Percentiles rank a stretch among this genome's conserved stretches.
Conservation (phyloP, 169 alveolate species). For the Babesia ovis region DNA sequence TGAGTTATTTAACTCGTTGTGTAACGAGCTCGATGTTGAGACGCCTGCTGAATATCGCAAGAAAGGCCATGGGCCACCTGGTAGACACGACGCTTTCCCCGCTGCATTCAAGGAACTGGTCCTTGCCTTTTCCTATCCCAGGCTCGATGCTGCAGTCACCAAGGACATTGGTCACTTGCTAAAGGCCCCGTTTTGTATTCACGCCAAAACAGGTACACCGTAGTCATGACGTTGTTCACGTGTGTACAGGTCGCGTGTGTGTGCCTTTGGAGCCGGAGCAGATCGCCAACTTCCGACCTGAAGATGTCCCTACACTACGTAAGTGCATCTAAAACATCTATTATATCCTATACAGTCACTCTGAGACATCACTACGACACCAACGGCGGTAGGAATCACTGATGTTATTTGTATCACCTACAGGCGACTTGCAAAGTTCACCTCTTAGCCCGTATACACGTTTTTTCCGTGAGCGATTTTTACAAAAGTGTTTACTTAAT, state of each 20-base stretch:
- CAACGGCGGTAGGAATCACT: conserved; percentile 16
- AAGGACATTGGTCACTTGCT: conserved; percentile 87
- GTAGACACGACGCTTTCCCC: conserved; percentile 35
- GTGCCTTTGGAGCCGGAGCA: conserved; percentile 77
- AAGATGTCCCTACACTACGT: conserved; percentile 82
- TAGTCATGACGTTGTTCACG: conserved; percentile 71
- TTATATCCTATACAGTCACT: background rate
- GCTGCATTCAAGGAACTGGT: conserved; percentile 62
- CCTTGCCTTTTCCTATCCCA: conserved; percentile 64
- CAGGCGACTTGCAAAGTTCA: conserved; percentile 53
- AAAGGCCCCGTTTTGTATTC: conserved; percentile 90
- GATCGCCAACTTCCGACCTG: conserved; percentile 75
- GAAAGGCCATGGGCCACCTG: background rate
- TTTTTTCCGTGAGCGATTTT: conserved; percentile 56
- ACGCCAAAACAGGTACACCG: conserved; percentile 84
- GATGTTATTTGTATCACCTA: background rate
- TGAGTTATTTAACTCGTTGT: conserved; percentile 40
- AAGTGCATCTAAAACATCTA: conserved; percentile 8
- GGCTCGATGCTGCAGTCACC: conserved; percentile 67
- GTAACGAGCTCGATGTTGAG: conserved; percentile 30
- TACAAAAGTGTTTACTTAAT: conserved; percentile 21
- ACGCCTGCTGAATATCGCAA: conserved; percentile 45
- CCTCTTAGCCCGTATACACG: conserved; percentile 45
- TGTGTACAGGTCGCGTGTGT: conserved; percentile 76
- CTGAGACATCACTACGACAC: conserved; percentile 36